A percentile compares a stretch with the other conserved stretches of the same genome.
phyloP scores from a whole-genome alignment of 2,329 filamentous ascomycete species.

The Lizonia empirigonia region DNA sequence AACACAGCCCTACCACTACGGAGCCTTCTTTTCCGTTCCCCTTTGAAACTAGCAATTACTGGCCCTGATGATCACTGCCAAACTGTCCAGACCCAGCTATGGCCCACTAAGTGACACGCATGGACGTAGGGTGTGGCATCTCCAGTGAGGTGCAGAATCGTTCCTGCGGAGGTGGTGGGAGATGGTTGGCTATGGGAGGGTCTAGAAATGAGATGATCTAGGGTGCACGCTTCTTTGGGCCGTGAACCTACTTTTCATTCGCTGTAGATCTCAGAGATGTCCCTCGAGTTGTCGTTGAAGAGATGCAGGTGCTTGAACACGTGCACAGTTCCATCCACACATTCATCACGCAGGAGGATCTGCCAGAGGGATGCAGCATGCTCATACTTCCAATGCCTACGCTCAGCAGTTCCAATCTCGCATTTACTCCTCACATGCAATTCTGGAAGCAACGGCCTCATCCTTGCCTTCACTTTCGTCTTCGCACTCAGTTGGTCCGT shows the following conservation, averaged over 20 bases:
- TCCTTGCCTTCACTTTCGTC: slow-evolving; percentile 2
- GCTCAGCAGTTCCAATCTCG: background rate
- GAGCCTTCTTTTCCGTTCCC: background rate
- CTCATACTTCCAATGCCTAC: background rate
- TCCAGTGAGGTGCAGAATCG: slow-evolving; percentile 7
- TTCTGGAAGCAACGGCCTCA: background rate
- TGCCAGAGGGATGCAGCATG: too few species aligned
- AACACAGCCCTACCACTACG: slow-evolving; percentile 11
- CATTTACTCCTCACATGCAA: background rate
- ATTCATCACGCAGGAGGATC: too few species aligned
- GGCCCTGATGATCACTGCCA: slow-evolving; percentile 14
- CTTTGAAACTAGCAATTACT: background rate
- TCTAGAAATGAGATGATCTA: too few species aligned
- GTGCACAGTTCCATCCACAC: too few species aligned
- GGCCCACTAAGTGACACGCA: background rate
- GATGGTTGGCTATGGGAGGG: too few species aligned
- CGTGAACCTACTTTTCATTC: too few species aligned
- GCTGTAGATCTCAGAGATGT: too few species aligned
- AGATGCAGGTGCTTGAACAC: too few species aligned
- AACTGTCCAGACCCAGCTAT: background rate
- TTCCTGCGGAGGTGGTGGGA: background rate
- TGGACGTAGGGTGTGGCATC: background rate
- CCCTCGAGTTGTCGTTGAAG: too few species aligned
- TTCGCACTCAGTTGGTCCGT: background rate
- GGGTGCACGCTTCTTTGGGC: background rate